Percentiles rank a stretch among this genome's conserved stretches.
These are phyloP conservation scores for Aspergillus conjunctus DNA, from an alignment of 495 filamentous ascomycete species.

Conservation along the genomic window DNA sequence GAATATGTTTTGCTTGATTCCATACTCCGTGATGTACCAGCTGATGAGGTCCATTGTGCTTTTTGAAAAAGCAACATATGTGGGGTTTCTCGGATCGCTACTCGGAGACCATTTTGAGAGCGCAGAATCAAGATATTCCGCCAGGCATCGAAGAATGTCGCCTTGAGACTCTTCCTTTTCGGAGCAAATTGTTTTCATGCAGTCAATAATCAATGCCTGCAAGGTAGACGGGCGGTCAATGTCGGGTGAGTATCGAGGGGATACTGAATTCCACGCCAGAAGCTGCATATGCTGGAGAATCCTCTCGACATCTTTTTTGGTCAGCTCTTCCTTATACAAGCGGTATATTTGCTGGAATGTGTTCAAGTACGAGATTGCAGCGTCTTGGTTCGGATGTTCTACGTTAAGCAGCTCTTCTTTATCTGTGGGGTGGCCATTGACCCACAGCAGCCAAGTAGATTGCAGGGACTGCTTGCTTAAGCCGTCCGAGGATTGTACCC, in stretches of 20 bases:
- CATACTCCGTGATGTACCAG: slow-evolving; percentile 63
- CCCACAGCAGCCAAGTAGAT: slow-evolving; percentile 75
- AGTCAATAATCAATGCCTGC: slow-evolving; percentile 73
- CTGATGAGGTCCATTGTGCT: slow-evolving; percentile 70
- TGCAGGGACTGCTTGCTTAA: slow-evolving; percentile 61
- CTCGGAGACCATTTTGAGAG: slow-evolving; percentile 55
- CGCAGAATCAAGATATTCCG: slow-evolving; percentile 63
- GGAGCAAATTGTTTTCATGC: slow-evolving; percentile 68
- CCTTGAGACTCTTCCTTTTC: slow-evolving; percentile 68
- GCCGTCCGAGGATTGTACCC: slow-evolving; percentile 45
- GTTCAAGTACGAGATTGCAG: slow-evolving; percentile 75
- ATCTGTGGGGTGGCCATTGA: slow-evolving; percentile 57
- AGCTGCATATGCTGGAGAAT: slow-evolving; percentile 55
- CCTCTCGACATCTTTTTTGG: slow-evolving; percentile 56
- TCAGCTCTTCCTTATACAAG: slow-evolving; percentile 67
- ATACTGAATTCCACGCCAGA: slow-evolving; percentile 70
- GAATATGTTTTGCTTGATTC: slow-evolving; percentile 66
- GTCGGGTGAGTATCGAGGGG: slow-evolving; percentile 77
- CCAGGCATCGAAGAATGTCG: slow-evolving; percentile 65
- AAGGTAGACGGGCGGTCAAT: slow-evolving; percentile 80
- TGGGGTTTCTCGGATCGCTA: slow-evolving; percentile 54
- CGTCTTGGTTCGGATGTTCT: slow-evolving; percentile 67
- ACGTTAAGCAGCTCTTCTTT: slow-evolving; percentile 49
- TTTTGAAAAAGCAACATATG: slow-evolving; percentile 85
- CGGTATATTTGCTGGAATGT: slow-evolving; percentile 78